Base-by-base conservation (phyloP, 768 basidiomycete genomes). In the Pholiota microspora region DNA sequence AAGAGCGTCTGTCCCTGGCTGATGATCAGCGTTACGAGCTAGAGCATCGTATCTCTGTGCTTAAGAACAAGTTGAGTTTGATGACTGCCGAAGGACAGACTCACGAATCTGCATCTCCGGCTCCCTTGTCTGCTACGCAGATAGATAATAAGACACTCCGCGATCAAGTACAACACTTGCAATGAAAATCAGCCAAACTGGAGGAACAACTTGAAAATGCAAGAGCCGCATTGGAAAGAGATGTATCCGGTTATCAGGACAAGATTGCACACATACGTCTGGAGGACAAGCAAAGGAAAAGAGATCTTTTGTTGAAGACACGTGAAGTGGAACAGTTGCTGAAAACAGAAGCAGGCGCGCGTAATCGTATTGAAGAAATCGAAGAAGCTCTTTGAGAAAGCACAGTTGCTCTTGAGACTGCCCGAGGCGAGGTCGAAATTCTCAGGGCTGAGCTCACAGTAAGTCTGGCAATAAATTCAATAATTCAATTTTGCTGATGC, bases 91-190 rank as follows among this genome's bases (percentile, higher is more conserved):
- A 69, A 55, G 67, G 67, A 23, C 59, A 60, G 12, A 55, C 67
- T 10, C 62, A 57, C 46, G 68, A 71, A 23, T n/a, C 67, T 16
- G 51, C 67, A 6, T 60, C 67, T 27, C 61, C 31, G 55, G 66
- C 32, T 24, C 75, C 81, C 3, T 71, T 82, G 4, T 86, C 92
- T 7, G 95, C 94, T 0, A 81, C 86, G 2, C 85, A 93, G 64
- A 98, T 99, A 59, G 95, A 99, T 69, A 98, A 98, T 63, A 94
- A 98, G 68, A 87, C 84, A 12, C 81, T 98, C 10, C 84, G 81
- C 13, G 94, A 95, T 25, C 95, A 99, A 67, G 79, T 93, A n/a
- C 81, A 83, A 35, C 92, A 98, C 69, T 75, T 96, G 29, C 88
- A 92, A 65, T 83, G 81, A 64, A 89, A 88, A 68, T 79, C 95